Percentiles rank a stretch among this genome's conserved stretches.
Evolutionary conservation across 208 protist species (phyloP).

Genomic region (Polymyxa betae): DNA sequence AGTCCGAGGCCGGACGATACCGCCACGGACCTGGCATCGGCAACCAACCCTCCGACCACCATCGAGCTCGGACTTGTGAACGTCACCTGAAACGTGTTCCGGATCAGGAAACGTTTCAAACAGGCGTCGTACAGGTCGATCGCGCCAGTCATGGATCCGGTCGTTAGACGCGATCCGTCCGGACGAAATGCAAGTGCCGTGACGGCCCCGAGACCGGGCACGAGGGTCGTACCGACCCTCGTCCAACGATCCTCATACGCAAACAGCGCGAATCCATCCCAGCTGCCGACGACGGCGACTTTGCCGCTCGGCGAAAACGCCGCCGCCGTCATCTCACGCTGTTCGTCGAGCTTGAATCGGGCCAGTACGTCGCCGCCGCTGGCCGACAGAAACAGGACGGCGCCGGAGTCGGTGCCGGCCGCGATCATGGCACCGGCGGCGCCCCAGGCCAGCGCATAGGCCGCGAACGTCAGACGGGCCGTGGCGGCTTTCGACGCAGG

Average conservation of each 20-base stretch:
- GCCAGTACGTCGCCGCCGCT: constrained; percentile 70
- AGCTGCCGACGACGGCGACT: constrained; percentile 82
- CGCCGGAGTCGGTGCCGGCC: constrained; percentile 76
- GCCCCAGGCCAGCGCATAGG: constrained; percentile 1
- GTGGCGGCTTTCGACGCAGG: not conserved
- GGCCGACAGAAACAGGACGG: constrained; percentile 28
- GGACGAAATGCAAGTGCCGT: constrained; percentile 85
- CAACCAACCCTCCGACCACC: constrained; percentile 90
- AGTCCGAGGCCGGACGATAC: constrained; percentile 90
- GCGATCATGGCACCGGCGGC: constrained; percentile 68
- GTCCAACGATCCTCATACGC: constrained; percentile 92
- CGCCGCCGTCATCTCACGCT: constrained; percentile 85
- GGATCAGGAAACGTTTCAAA: constrained; percentile 87
- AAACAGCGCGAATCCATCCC: constrained; percentile 86
- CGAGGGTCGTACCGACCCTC: constrained; percentile 77
- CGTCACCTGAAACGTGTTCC: constrained; percentile 94
- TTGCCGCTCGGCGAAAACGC: constrained; percentile 89
- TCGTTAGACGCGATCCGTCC: constrained; percentile 88
- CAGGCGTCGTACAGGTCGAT: constrained; percentile 94
- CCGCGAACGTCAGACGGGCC: not conserved
- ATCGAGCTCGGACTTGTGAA: constrained; percentile 90
- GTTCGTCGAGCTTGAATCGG: constrained; percentile 83
- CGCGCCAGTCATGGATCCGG: constrained; percentile 85
- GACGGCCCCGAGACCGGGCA: constrained; percentile 88
- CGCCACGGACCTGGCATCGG: constrained; percentile 78